These are phyloP conservation scores for Malassezia globosa DNA, from an alignment of 1,284 basidiomycete genomes.

Conservation along the genomic window DNA sequence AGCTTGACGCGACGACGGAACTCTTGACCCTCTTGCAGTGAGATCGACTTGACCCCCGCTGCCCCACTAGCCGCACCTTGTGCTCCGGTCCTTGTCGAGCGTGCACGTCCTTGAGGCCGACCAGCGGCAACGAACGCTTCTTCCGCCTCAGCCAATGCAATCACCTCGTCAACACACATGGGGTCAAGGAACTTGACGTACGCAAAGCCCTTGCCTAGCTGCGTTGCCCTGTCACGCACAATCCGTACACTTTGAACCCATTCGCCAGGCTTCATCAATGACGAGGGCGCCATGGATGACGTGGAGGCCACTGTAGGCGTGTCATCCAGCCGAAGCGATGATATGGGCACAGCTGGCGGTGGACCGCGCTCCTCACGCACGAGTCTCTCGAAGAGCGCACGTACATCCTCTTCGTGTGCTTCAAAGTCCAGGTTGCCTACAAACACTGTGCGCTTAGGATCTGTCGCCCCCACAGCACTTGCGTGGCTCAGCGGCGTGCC, in stretches of 20 bases:
- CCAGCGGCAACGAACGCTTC: slow-evolving; percentile 29
- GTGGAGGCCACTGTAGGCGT: too few species aligned
- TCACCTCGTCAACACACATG: slow-evolving; percentile 48
- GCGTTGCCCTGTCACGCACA: slow-evolving; percentile 79
- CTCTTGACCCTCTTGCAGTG: slow-evolving; percentile 25
- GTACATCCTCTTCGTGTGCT: slow-evolving; percentile 75
- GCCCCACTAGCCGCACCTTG: not conserved
- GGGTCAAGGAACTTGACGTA: slow-evolving; percentile 75
- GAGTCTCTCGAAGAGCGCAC: slow-evolving; percentile 73
- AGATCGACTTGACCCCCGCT: slow-evolving; percentile 11
- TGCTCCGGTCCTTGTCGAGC: slow-evolving; percentile 14
- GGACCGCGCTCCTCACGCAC: slow-evolving; percentile 64
- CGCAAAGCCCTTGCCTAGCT: slow-evolving; percentile 93
- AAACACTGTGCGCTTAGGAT: slow-evolving; percentile 64
- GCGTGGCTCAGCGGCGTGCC: slow-evolving; percentile 22
- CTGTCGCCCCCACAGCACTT: slow-evolving; percentile 17
- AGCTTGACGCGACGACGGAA: slow-evolving; percentile 42
- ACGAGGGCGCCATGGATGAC: too few species aligned
- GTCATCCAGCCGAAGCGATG: slow-evolving; percentile 13
- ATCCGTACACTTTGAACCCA: slow-evolving; percentile 82
- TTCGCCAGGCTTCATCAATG: slow-evolving; percentile 2
- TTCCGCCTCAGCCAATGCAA: slow-evolving; percentile 39
- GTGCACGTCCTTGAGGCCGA: not conserved
- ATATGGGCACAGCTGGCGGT: slow-evolving; percentile 17
- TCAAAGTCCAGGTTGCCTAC: slow-evolving; percentile 88